These are phyloP conservation scores for Penstemon davidsonii DNA, from an alignment of 257 asterid species.

Conservation along the genomic window DNA sequence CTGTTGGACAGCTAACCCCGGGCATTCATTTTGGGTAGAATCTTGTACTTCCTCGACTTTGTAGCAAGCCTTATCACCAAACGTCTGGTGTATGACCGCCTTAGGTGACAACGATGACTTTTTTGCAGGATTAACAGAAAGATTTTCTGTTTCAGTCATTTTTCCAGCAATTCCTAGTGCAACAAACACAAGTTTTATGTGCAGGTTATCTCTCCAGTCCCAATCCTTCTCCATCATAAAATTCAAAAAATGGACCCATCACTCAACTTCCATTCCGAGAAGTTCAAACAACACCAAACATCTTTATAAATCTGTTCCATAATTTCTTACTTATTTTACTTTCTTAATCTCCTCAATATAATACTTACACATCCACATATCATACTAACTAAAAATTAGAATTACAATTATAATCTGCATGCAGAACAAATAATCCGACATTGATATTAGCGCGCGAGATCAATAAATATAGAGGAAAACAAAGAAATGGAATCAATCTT, in stretches of 20 bases:
- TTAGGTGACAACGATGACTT: constrained; percentile 71
- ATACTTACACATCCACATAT: too few relatives aligned
- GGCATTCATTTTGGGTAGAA: constrained; percentile 52
- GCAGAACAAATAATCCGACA: too few relatives aligned
- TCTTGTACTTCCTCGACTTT: constrained; percentile 78
- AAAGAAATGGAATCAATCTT: too few relatives aligned
- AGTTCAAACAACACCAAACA: too few relatives aligned
- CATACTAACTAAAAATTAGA: too few relatives aligned
- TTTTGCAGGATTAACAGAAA: constrained; percentile 40
- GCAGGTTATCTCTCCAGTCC: constrained; percentile 7
- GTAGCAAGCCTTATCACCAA: constrained; percentile 67
- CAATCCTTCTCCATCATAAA: constrained; percentile 4
- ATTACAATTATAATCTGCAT: too few relatives aligned
- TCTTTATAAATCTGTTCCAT: not conserved
- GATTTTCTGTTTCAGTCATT: constrained; percentile 43
- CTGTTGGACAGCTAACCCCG: constrained; percentile 63
- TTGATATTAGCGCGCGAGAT: too few relatives aligned
- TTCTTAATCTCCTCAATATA: too few relatives aligned
- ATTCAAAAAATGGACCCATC: too few relatives aligned
- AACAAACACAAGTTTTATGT: constrained; percentile 10
- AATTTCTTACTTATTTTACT: too few relatives aligned
- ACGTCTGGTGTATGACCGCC: constrained; percentile 75
- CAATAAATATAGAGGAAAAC: too few relatives aligned
- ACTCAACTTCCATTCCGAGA: too few relatives aligned
- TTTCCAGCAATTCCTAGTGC: constrained; percentile 20